phyloP scores from a whole-genome alignment of 2,329 filamentous ascomycete genomes.

The Paecilomyces sp. region DNA sequence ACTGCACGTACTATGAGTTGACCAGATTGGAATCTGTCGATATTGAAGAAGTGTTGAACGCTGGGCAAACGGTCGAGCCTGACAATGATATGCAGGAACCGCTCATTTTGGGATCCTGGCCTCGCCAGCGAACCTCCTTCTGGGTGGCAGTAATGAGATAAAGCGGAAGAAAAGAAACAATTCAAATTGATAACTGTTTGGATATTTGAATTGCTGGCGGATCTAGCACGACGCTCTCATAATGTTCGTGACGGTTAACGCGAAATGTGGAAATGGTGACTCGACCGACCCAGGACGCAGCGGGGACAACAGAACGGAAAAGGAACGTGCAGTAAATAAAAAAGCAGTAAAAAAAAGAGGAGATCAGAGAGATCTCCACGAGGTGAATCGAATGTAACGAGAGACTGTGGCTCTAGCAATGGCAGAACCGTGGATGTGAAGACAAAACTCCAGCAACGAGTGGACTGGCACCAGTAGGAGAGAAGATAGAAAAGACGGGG shows the following conservation, averaged over 20 bases:
- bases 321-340: not conserved
- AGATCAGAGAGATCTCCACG: slow-evolving; percentile 1
- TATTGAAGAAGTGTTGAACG: slow-evolving; percentile 65
- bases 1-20: slow-evolving; percentile 56
- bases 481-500: not conserved
- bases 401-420: slow-evolving; percentile 1
- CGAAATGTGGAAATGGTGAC: not conserved
- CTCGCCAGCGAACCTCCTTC: not conserved
- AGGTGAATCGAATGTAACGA: slow-evolving; percentile 1
- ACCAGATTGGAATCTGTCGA: slow-evolving; percentile 55
- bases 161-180: not conserved
- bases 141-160: not conserved
- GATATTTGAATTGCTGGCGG: not conserved
- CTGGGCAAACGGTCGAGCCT: slow-evolving; percentile 63
- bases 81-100: slow-evolving; percentile 58
- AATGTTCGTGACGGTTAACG: not conserved
- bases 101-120: slow-evolving; percentile 21
- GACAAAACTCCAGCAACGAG: not conserved
- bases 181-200: not conserved
- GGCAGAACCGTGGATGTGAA: slow-evolving; percentile 1
- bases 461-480: not conserved
- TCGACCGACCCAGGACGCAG: not conserved
- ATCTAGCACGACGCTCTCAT: not conserved
- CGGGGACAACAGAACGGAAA: not conserved
- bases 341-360: not conserved